Base-by-base conservation (phyloP, 306 rosid species). In the Gastrolobium villosum region DNA sequence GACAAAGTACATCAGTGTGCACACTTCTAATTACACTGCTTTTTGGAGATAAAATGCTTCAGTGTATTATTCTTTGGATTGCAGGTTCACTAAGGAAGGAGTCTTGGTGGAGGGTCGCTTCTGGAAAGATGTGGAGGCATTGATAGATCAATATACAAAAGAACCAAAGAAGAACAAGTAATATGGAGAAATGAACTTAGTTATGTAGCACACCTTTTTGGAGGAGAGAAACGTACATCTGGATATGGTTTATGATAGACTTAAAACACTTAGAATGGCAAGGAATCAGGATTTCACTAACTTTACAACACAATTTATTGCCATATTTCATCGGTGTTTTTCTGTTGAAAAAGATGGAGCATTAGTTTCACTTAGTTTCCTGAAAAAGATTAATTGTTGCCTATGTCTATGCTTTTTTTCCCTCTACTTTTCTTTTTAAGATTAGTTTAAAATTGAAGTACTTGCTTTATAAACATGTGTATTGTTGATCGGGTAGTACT, bases 51-150 rank as follows among this genome's bases (percentile, higher is more conserved):
- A 4, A 67, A 67, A 44, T 72, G 65, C 78, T 50, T 59, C n/a
- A 13, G 15, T 69, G 20, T 74, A 15, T 55, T 79, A 70, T 28
- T 39, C 41, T 11, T 70, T 20, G 26, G 63, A 37, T 82, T 80
- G 66, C 89, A 90, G 94, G 94, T 90, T 90, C 86, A 87, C 87
- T 14, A 84, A 87, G 66, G 94, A 90, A 5, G 91, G 94, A 65
- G 31, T 76, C 77, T 72, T 89, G 77, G 94, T 84, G 39, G 90
- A 90, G 77, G 91, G 88, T 68, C 84, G 86, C 31, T 76, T 87
- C 83, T 86, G 88, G 91, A 90, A 86, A 79, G 94, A 89, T 75
- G 87, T 87, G 13, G 88, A 90, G 15, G 87, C 81, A 65, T 72
- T 90, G 50, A 87, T 87, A 36, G 86, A 65, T 65, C 77, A 86